A percentile compares a stretch with the other conserved stretches of the same genome.
phyloP scores from a whole-genome alignment of 768 basidiomycete species.

The Hypholoma sublateritium region DNA sequence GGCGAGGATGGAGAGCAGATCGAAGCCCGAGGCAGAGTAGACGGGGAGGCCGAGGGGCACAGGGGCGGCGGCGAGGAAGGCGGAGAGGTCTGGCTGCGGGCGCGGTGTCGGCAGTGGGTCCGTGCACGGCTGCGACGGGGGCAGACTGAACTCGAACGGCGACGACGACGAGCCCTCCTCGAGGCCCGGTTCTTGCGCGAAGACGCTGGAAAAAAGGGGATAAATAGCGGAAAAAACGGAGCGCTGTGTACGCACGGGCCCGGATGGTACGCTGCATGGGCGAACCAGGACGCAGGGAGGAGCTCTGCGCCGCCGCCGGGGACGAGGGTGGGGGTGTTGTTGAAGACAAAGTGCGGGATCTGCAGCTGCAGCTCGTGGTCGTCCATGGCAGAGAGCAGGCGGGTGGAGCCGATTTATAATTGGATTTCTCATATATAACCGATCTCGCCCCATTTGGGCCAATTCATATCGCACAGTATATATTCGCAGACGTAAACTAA shows the following conservation, averaged over 20 bases:
- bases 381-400: slow-evolving; percentile 14
- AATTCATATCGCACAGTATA: background rate
- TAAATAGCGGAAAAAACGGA: background rate
- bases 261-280: slow-evolving; percentile 27
- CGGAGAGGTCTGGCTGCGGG: slow-evolving; percentile 10
- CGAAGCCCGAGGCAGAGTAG: slow-evolving; percentile 91
- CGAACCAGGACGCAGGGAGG: slow-evolving; percentile 57
- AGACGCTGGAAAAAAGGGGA: background rate
- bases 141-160: slow-evolving; percentile 23
- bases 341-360: slow-evolving; percentile 65
- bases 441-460: slow-evolving; percentile 1
- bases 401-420: slow-evolving; percentile 4
- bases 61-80: slow-evolving; percentile 11
- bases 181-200: background rate
- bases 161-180: slow-evolving; percentile 11
- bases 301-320: slow-evolving; percentile 77
- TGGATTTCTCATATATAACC: background rate
- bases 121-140: background rate
- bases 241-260: slow-evolving; percentile 7
- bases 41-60: slow-evolving; percentile 45
- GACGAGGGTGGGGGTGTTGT: slow-evolving; percentile 58
- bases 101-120: background rate
- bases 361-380: slow-evolving; percentile 43
- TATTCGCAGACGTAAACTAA: slow-evolving; percentile 7
- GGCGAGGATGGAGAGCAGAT: slow-evolving; percentile 79